Percentiles rank a stretch among this genome's conserved stretches.
Evolutionary conservation across 2,329 filamentous ascomycete species (phyloP).

Genomic region (Botryotinia calthae): DNA sequence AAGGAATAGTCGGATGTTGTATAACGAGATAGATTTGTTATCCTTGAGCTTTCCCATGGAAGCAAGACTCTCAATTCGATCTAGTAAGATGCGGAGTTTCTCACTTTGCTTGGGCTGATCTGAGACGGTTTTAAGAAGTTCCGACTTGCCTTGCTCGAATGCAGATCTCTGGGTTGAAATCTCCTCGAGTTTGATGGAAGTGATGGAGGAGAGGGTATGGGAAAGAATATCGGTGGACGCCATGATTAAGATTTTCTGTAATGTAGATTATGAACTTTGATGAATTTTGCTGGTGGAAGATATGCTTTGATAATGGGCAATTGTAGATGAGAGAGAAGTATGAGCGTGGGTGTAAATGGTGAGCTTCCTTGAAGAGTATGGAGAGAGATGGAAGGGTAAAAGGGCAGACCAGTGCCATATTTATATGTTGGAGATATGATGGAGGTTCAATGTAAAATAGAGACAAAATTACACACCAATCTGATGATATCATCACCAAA

Average conservation of each 20-base stretch:
- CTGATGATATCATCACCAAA: not conserved
- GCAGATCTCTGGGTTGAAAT: constrained; percentile 49
- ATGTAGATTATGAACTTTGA: not conserved
- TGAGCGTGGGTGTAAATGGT: not conserved
- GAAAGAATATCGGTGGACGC: constrained; percentile 45
- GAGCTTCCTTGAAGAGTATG: not conserved
- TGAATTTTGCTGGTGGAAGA: not conserved
- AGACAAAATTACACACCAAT: not conserved
- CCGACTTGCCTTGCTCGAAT: constrained; percentile 48
- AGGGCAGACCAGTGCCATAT: not conserved
- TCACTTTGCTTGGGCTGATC: constrained; percentile 35
- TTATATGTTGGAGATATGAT: not conserved
- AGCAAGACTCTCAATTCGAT: constrained; percentile 40
- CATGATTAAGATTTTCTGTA: constrained; percentile 29
- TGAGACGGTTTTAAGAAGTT: constrained; percentile 41
- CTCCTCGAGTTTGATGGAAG: constrained; percentile 54
- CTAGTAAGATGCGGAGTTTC: constrained; percentile 40
- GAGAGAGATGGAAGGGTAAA: not conserved
- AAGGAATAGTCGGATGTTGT: constrained; percentile 49
- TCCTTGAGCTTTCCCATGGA: constrained; percentile 36
- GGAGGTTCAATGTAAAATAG: not conserved
- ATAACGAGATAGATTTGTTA: constrained; percentile 19
- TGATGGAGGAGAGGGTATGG: constrained; percentile 53
- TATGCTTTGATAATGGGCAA: not conserved
- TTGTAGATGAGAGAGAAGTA: not conserved